Evolutionary conservation across 768 basidiomycete genomes (phyloP), one percentile per base, ranked within the genome.

Genomic region (Artomyces pyxidatus): DNA sequence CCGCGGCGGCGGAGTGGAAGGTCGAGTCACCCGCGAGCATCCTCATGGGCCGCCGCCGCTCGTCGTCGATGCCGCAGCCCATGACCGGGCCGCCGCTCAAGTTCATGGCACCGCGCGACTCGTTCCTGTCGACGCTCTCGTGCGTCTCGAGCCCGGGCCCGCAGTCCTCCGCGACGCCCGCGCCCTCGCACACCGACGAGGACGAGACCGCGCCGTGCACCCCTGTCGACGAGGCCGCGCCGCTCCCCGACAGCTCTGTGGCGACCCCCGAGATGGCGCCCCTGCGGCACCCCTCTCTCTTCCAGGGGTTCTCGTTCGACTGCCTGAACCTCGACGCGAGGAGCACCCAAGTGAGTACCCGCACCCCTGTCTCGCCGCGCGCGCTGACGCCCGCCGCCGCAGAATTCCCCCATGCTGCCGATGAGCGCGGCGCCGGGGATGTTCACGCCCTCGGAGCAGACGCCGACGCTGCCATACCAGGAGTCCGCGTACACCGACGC

Each of bases 31-130:
- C 25, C 27, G n/a, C 23, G 43, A 12, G 27, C 27, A 27, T 44
- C 43, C 19, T 27, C 43, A 29, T 17, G 28, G 43, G 43, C 7
- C 43, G 43, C 16, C 52, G 54, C 39, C 54, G 54, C 21, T 49
- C 54, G n/a, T 41, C 54, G 16, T 56, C 54, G 21, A 49, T 56
- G 48, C 54, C 54, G 11, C 48, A 54, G 23, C 52, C 48, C n/a
- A 23, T 56, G 10, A 45, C 44, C 19, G 22, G 28, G 22, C 42
- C 28, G 41, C 37, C 27, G 37, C 45, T 39, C n/a, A 21, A 21
- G 1, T 42, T 38, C 19, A 43, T 42, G 12, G 19, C 21, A 4
- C 37, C 52, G 28, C 45, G 44, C 8, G 45, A 43, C 17, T 45
- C 48, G 3, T 52, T 40, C 10, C 48, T 17, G 3, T 51, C 52